phyloP scores from a whole-genome alignment of 176 grass and related monocot species.

The Oryza meyeriana region DNA sequence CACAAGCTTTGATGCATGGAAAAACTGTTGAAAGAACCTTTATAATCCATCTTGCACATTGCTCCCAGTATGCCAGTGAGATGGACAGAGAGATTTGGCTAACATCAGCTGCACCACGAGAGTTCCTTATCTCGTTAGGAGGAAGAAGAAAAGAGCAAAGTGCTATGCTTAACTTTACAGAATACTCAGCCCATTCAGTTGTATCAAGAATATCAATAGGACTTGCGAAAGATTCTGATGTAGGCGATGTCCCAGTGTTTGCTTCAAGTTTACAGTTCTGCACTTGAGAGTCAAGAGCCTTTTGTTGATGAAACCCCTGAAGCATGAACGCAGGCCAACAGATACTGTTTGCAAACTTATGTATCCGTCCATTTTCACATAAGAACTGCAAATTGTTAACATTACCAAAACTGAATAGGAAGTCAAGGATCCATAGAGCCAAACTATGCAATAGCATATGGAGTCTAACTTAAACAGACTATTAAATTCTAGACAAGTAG shows the following conservation, averaged over 20 bases:
- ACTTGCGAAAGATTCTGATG: conserved; percentile 41
- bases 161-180: conserved; percentile 69
- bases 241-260: conserved; percentile 4
- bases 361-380: conserved; percentile 92
- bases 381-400: conserved; percentile 93
- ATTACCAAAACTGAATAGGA: conserved; percentile 80
- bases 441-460: conserved; percentile 7
- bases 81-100: conserved; percentile 61
- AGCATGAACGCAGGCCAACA: conserved; percentile 93
- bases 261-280: neutral
- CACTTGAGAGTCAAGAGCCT: neutral
- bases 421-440: conserved; percentile 63
- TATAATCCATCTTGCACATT: conserved; percentile 87
- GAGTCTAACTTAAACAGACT: conserved; percentile 4
- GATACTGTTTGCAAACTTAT: conserved; percentile 97
- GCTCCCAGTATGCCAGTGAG: conserved; percentile 90
- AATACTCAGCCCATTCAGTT: conserved; percentile 83
- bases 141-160: conserved; percentile 93
- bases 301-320: conserved; percentile 71
- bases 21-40: conserved; percentile 92
- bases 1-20: conserved; percentile 90
- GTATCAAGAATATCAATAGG: conserved; percentile 55
- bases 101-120: conserved; percentile 42
- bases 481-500: conserved; percentile 11
- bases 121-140: conserved; percentile 67